Percentiles rank a stretch among this genome's conserved stretches.
Conservation (phyloP, 2,329 filamentous ascomycete genomes). For the Phyllosticta paracitricarpa region DNA sequence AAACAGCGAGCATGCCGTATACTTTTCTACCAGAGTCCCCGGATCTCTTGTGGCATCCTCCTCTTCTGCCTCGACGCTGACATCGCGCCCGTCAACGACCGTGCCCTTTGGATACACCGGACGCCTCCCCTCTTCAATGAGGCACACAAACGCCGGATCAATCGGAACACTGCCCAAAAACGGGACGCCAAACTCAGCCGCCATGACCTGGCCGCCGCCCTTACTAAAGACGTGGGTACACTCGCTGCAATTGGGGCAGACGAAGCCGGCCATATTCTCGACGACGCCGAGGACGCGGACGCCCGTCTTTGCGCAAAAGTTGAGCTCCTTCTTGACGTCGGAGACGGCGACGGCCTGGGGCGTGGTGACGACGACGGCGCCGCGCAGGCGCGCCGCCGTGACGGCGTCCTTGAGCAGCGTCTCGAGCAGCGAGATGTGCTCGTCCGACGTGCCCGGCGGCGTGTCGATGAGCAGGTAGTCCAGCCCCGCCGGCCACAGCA, state of each 20-base stretch:
- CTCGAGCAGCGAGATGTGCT: constrained; percentile 13
- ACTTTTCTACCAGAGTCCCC: constrained; percentile 56
- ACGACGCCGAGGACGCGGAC: constrained; percentile 78
- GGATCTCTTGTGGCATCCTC: constrained; percentile 20
- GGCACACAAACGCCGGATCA: constrained; percentile 79
- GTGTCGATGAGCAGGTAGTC: constrained; percentile 94
- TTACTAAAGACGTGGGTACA: constrained; percentile 91
- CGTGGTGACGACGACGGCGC: constrained; percentile 90
- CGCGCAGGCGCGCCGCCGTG: constrained; percentile 52
- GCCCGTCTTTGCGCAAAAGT: constrained; percentile 79
- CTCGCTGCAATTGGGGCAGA: constrained; percentile 67
- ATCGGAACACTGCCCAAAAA: constrained; percentile 86
- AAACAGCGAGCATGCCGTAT: constrained; percentile 59
- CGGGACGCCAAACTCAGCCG: constrained; percentile 68
- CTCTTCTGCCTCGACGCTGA: constrained; percentile 18
- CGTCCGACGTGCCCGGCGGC: constrained; percentile 71
- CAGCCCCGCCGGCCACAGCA: constrained; percentile 70
- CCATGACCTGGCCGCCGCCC: constrained; percentile 84
- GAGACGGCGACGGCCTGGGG: constrained; percentile 89
- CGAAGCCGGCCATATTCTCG: constrained; percentile 92
- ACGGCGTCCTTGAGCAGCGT: constrained; percentile 44
- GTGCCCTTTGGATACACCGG: constrained; percentile 64
- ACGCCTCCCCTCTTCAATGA: constrained; percentile 65
- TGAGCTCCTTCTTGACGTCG: constrained; percentile 89
- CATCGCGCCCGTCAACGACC: constrained; percentile 15